phyloP scores from a whole-genome alignment of 345 rosid genomes.

The Gossypium bickii region DNA sequence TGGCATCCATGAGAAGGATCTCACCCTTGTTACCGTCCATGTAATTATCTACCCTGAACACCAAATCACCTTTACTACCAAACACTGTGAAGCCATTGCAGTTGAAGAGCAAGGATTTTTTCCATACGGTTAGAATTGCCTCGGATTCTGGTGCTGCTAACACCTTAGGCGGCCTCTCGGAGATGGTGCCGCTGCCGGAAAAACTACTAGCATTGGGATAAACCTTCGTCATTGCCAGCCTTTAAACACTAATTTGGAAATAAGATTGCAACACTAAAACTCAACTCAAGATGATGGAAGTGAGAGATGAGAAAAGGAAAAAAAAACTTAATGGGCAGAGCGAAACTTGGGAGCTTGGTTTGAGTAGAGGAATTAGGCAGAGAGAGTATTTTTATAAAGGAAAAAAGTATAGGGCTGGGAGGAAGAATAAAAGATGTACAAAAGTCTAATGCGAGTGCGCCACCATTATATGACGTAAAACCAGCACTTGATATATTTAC shows the following conservation, averaged over 20 bases:
- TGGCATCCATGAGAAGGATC: constrained; percentile 84
- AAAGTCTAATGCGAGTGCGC: constrained; percentile 1
- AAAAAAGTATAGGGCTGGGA: neutral
- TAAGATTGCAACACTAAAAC: neutral
- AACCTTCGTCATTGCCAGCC: constrained; percentile 58
- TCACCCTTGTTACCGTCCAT: constrained; percentile 45
- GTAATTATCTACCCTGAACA: constrained; percentile 84
- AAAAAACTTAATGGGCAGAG: neutral
- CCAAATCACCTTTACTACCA: constrained; percentile 69
- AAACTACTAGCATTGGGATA: constrained; percentile 47
- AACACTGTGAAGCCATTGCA: constrained; percentile 92
- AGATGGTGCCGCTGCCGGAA: neutral
- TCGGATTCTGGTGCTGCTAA: constrained; percentile 2
- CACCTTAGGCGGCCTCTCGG: neutral
- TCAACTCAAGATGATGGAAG: neutral
- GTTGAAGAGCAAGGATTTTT: constrained; percentile 84
- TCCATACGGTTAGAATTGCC: constrained; percentile 76
- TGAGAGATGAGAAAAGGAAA: no score
- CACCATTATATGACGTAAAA: neutral
- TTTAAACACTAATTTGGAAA: neutral
- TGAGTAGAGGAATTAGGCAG: neutral
- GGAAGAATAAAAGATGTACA: neutral
- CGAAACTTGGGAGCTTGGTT: neutral
- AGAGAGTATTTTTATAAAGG: neutral
- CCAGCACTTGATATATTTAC: neutral